These are phyloP conservation scores for Candida hispaniensis DNA, from an alignment of 805 yeast genomes.

Conservation along the genomic window DNA sequence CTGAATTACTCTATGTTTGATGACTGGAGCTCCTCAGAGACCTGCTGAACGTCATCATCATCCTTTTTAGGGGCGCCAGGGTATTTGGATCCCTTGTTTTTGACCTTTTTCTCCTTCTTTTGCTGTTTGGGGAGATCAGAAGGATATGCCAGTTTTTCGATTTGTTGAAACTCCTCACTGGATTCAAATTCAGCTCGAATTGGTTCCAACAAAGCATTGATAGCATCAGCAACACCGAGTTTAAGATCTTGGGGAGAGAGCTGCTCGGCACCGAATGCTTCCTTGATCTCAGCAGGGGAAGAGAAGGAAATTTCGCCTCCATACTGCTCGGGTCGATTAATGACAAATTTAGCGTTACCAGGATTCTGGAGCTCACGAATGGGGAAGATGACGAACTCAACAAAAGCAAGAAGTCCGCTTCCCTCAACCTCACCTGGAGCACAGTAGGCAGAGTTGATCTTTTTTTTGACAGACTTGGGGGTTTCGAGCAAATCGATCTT, in stretches of 20 bases:
- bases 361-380: constrained; percentile 57
- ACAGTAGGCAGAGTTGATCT: constrained; percentile 85
- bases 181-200: constrained; percentile 57
- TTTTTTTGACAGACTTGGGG: constrained; percentile 79
- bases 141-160: constrained; percentile 76
- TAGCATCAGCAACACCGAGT: constrained; percentile 78
- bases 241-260: constrained; percentile 91
- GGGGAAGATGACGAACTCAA: constrained; percentile 77
- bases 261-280: constrained; percentile 60
- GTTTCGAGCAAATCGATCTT: constrained; percentile 89
- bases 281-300: constrained; percentile 56
- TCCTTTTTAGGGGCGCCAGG: constrained; percentile 49
- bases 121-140: constrained; percentile 49
- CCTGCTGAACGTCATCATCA: constrained; percentile 17
- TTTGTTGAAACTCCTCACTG: constrained; percentile 62
- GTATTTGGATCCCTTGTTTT: constrained; percentile 81
- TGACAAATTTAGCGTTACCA: constrained; percentile 52
- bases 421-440: constrained; percentile 89
- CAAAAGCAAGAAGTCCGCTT: constrained; percentile 80
- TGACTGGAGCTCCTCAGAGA: no score
- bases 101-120: constrained; percentile 58
- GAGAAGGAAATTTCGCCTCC: constrained; percentile 82
- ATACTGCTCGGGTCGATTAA: constrained; percentile 90
- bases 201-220: constrained; percentile 73
- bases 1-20: no score